Base-by-base conservation (phyloP, 371 early-diverging fungal species). In the Syncephalis fuscata region DNA sequence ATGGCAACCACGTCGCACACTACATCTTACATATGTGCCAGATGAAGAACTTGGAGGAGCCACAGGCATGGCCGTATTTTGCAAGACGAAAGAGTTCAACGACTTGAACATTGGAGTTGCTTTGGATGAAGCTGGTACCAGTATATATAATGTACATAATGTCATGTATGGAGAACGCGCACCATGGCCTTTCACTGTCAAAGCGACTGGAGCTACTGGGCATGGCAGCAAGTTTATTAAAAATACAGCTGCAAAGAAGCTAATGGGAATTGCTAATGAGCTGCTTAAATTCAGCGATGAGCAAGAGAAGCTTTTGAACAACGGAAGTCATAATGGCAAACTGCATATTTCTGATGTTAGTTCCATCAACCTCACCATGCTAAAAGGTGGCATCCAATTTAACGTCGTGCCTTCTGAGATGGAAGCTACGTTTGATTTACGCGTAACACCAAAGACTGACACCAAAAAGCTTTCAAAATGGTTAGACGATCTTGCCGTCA, bases 11-110 rank as follows among this genome's bases (percentile, higher is more conserved):
- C 60, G 58, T 48, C 68, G 83, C 36, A 82, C 77, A 19, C 61
- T 85, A 22, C 82, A 83, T 52, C 53, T 77, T 45, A 67, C 73
- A 15, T 84, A 71, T 65, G 81, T 81, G 47, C 80, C 84, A 55
- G 87, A 87, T 54, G 88, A 88, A 62, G 88, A 88, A 56, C 73
- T 85, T 45, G 85, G 80, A 48, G 82, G 87, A 9, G 43, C 50
- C 1, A 80, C 80, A 49, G 88, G 88, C 24, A 82, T 85, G 85
- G 57, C 62, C 48, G 38, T 46, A 37, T 75, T 78, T 21, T 66
- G 77, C 26, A 62, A 74, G 45, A 70, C 69, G 17, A 56, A 61
- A 19, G 70, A 69, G 50, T 88, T 82, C 59, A 59, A 61, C 45
- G 56, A 54, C 7, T 67, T 88, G 25, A 80, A 83, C 44, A 67